Base-by-base conservation (phyloP, 495 filamentous ascomycete species). In the Achaetomiella virescens region DNA sequence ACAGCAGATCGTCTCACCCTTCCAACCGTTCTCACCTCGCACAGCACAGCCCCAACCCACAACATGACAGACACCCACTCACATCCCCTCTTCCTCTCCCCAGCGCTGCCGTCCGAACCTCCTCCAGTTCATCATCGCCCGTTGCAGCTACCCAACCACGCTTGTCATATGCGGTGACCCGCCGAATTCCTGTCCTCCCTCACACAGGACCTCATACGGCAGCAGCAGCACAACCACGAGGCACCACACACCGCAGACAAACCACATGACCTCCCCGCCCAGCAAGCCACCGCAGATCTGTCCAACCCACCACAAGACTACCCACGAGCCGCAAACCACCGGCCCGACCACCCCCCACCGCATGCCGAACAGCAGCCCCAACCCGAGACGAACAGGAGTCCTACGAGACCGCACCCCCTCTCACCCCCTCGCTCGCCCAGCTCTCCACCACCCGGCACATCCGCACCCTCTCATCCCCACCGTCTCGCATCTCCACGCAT, bases 401-500 rank as follows among this genome's bases (percentile, higher is more conserved):
- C 24, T 15, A 47, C n/a, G 3, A 40, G 7, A 14, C 25, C 42
- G 31, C 38, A 40, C 43, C 52, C 43, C 46, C 72, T 89, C 65
- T 86, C 15, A 72, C 77, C 14, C 83, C 85, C 50, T 85, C 86
- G 3, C 81, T 95, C 43, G 78, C 84, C 56, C 76, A 86, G 44
- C 74, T 95, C 36, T 75, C 85, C 15, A 75, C 76, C 20, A 84
- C 88, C n/a, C 79, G 79, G 49, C 79, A 80, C 54, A 78, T 91
- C 57, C 80, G 77, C 49, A 66, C 91, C 2, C 72, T 82, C 35
- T 96, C 70, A 78, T 83, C 57, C 83, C 88, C 11, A 88, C 84
- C 6, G 69, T 95, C 38, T 83, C 88, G 31, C 83, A 86, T 72
- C 80, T 95, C 6, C 84, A 87, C 51, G 89, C 89, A 24, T 89